Conservation (phyloP, 1,284 basidiomycete genomes). For the Mycosarcoma mackinlayi region DNA sequence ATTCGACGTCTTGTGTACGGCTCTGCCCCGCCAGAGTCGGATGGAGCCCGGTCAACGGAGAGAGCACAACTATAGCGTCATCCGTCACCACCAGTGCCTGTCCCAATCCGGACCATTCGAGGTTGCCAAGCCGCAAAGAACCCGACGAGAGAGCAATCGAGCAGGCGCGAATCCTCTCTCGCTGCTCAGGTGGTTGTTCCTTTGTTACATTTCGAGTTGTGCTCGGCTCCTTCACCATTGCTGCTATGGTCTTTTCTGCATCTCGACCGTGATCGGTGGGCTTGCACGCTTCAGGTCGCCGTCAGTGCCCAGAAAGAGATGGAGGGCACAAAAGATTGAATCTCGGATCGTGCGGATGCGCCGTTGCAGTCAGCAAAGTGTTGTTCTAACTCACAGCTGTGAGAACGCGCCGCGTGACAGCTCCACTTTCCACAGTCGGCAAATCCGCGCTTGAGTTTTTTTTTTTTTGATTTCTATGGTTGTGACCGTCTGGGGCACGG, state of each 20-base stretch:
- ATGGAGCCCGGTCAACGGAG: slow-evolving; percentile 24
- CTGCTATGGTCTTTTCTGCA: neutral
- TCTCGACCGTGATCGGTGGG: neutral
- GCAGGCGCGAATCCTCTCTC: slow-evolving; percentile 18
- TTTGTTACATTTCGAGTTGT: neutral
- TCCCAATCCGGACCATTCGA: slow-evolving; percentile 38
- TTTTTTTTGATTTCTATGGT: too few relatives aligned
- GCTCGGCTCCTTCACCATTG: neutral
- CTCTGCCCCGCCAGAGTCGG: slow-evolving; percentile 15
- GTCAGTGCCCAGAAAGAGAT: neutral
- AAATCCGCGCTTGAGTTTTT: neutral
- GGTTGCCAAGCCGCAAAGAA: slow-evolving; percentile 23
- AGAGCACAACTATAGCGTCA: slow-evolving; percentile 30
- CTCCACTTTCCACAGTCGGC: slow-evolving; percentile 21
- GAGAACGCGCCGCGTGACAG: slow-evolving; percentile 21
- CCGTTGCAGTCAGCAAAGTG: slow-evolving; percentile 21
- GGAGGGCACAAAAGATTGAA: too few relatives aligned
- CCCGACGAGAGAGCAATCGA: slow-evolving; percentile 30
- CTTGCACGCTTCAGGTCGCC: too few relatives aligned
- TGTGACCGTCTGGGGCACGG: too few relatives aligned
- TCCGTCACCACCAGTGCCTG: slow-evolving; percentile 39
- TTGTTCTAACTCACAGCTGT: slow-evolving; percentile 37
- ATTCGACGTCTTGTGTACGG: slow-evolving; percentile 32
- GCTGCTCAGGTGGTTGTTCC: neutral
- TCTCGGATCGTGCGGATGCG: slow-evolving; percentile 14